These are phyloP conservation scores for Metarhizium guizhouense DNA, from an alignment of 2,329 filamentous ascomycete species.

Conservation along the genomic window DNA sequence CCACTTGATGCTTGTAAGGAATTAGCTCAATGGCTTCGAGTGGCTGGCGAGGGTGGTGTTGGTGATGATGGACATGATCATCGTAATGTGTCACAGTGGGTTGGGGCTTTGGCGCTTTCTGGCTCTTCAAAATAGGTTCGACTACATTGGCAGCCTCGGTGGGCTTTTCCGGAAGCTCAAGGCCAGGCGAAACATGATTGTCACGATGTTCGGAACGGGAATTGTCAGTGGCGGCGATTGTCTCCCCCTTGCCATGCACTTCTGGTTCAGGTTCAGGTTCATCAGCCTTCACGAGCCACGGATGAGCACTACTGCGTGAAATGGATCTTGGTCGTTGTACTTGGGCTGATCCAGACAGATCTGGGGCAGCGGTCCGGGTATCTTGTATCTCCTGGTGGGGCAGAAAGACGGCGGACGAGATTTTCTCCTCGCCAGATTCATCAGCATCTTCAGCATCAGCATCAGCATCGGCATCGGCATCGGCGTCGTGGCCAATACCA, in stretches of 20 bases:
- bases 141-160: conserved; percentile 33
- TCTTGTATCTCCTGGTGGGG: conserved; percentile 56
- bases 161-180: conserved; percentile 24
- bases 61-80: conserved; percentile 42
- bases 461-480: conserved; percentile 4
- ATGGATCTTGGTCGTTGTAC: conserved; percentile 36
- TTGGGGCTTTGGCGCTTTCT: conserved; percentile 20
- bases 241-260: conserved; percentile 16
- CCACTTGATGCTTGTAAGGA: conserved; percentile 94
- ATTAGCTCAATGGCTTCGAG: conserved; percentile 91
- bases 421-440: conserved; percentile 71
- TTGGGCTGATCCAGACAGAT: conserved; percentile 30
- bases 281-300: conserved; percentile 52
- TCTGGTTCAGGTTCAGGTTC: conserved; percentile 32
- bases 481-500: conserved; percentile 14
- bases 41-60: conserved; percentile 47
- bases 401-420: conserved; percentile 76
- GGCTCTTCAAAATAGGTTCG: conserved; percentile 30
- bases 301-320: conserved; percentile 30
- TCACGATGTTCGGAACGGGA: conserved; percentile 21
- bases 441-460: conserved; percentile 31
- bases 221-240: conserved; percentile 13
- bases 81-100: conserved; percentile 31
- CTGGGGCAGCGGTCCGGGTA: conserved; percentile 19
- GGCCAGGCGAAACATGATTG: conserved; percentile 16